Evolutionary conservation across 176 grass and related monocot species (phyloP), one percentile per base, ranked within the genome.

Genomic region (Triticum dicoccoides): DNA sequence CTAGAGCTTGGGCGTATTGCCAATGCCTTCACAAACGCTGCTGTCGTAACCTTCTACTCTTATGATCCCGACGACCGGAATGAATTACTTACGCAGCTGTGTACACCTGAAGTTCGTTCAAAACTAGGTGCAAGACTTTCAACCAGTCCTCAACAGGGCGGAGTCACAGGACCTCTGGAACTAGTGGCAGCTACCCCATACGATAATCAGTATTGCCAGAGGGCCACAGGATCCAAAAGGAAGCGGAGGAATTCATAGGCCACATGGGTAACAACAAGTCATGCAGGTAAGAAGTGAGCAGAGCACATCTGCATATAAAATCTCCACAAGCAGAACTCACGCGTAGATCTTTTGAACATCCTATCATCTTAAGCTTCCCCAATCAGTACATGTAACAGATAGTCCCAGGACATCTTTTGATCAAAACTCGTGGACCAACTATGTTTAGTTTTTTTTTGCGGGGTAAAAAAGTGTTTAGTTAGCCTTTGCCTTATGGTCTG

Each of bases 61-160:
- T 11, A 15, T 17, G 72, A 87, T 21, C 65, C 32, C 76, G 17
- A 65, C 13, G 74, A 88, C 37, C 78, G 85, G 17, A 88, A 86
- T 15, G 49, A 77, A 34, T 61, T 95, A 82, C 79, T 92, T 64
- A 30, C 15, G 17, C 65, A 92, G 54, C 63, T 95, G 72, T 89
- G 87, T 76, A 89, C 89, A 25, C 87, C 79, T 82, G 32, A 58
- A 65, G 87, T 92, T 65, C n/a, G 73, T 61, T 85, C 74, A 56
- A 79, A 83, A 79, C 90, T 92, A 25, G 80, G 78, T 72, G 73
- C 35, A 80, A 86, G 17, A 77, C 25, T 27, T 86, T 64, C 79
- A 38, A 82, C 29, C 70, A 90, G 44, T 23, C 74, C 62, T 56
- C 79, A 82, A 30, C 79, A 78, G 23, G 35, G 5, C 30, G 66